Evolutionary conservation across 306 rosid genomes (phyloP).

Genomic region (Luffa acutangula): DNA sequence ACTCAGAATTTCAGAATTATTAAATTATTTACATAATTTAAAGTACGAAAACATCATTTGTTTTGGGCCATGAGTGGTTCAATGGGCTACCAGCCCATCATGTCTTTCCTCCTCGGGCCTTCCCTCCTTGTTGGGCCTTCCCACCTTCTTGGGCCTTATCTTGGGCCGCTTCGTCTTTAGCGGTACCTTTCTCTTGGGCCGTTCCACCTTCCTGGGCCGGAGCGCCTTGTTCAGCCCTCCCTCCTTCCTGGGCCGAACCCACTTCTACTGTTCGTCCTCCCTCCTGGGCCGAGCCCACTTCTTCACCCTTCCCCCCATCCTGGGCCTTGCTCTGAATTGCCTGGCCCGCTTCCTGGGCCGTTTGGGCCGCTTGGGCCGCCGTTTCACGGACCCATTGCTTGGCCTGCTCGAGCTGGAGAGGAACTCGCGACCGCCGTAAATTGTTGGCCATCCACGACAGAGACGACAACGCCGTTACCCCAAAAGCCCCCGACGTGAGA

Average conservation of each 20-base stretch:
- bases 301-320: neutral
- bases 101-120: neutral
- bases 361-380: conserved; percentile 10
- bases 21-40: neutral
- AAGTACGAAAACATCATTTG: neutral
- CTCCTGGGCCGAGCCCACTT: conserved; percentile 1
- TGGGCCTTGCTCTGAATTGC: conserved; percentile 8
- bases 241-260: neutral
- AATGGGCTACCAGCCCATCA: neutral
- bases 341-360: neutral
- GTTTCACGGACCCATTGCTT: conserved; percentile 18
- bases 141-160: neutral
- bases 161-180: neutral
- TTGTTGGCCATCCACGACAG: conserved; percentile 32
- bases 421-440: conserved; percentile 15
- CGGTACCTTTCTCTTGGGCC: neutral
- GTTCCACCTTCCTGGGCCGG: neutral
- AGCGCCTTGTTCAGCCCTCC: neutral
- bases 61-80: neutral
- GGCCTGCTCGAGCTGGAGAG: conserved; percentile 14
- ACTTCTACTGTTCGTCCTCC: neutral
- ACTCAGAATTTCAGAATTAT: neutral
- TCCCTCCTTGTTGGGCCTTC: neutral
- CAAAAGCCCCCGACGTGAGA: conserved; percentile 35
- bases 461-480: conserved; percentile 35